Conservation (phyloP, 345 rosid species). For the Corchorus capsularis region DNA sequence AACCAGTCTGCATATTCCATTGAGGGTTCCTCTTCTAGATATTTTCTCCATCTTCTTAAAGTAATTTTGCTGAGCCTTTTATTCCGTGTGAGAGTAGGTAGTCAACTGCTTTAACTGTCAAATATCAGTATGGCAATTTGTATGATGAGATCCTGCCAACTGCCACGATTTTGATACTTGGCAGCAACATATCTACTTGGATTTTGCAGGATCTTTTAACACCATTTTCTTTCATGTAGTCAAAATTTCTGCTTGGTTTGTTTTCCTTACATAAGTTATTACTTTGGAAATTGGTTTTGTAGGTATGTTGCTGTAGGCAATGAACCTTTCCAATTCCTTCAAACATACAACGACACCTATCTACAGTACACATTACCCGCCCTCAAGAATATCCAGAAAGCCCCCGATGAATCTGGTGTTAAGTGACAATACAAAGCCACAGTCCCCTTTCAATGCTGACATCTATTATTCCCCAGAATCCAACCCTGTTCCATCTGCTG, state of each 20-base stretch:
- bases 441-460: conserved; percentile 53
- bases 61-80: no score
- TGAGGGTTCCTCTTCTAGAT: not conserved
- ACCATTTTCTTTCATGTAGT: not conserved
- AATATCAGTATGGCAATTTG: not conserved
- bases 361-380: conserved; percentile 43
- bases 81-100: no score
- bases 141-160: no score
- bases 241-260: not conserved
- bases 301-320: conserved; percentile 29
- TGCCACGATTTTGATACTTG: no score
- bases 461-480: conserved; percentile 34
- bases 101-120: not conserved
- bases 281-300: conserved; percentile 3
- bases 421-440: conserved; percentile 42
- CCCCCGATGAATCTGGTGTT: conserved; percentile 36
- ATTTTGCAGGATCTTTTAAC: not conserved
- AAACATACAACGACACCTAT: conserved; percentile 45
- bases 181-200: not conserved
- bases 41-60: no score
- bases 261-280: not conserved
- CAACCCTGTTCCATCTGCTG: conserved; percentile 24
- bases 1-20: no score
- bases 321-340: conserved; percentile 29
- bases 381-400: conserved; percentile 42